phyloP scores from a whole-genome alignment of 257 asterid genomes.

The Primulina tabacum region DNA sequence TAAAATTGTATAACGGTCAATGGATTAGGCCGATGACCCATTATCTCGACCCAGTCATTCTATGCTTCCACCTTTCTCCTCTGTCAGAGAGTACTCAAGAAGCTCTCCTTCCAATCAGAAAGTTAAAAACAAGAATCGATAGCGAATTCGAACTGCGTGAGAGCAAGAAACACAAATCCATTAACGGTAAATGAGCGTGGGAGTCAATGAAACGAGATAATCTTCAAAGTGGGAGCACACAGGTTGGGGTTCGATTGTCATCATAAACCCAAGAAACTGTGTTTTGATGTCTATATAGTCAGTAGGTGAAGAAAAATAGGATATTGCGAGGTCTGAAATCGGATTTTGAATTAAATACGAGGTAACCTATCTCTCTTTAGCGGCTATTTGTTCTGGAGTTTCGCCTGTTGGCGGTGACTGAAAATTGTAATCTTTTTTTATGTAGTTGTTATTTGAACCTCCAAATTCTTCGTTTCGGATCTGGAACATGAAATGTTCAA shows the following conservation, averaged over 20 bases:
- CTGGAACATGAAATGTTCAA: slow-evolving; percentile 14
- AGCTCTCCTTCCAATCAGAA: not conserved
- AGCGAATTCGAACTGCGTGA: slow-evolving; percentile 20
- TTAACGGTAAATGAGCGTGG: not conserved
- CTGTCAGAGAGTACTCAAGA: not conserved
- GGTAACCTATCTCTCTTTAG: not conserved
- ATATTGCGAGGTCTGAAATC: not conserved
- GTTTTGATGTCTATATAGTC: not conserved
- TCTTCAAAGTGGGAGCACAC: slow-evolving; percentile 11
- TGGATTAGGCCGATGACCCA: too few relatives aligned
- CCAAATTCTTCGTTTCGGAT: slow-evolving; percentile 26
- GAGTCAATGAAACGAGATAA: not conserved
- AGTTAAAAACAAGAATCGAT: not conserved
- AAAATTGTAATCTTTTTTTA: slow-evolving; percentile 19
- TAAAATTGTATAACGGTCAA: too few relatives aligned
- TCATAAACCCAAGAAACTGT: not conserved
- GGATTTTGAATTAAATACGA: not conserved
- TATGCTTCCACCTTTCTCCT: not conserved
- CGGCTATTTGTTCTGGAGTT: slow-evolving; percentile 3
- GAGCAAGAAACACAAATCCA: not conserved
- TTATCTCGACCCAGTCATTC: not conserved
- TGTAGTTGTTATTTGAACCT: slow-evolving; percentile 1
- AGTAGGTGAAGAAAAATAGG: not conserved
- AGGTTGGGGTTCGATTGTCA: not conserved
- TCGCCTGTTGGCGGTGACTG: slow-evolving; percentile 10